phyloP scores from a whole-genome alignment of 2,329 filamentous ascomycete species.

The Nothopassalora personata region DNA sequence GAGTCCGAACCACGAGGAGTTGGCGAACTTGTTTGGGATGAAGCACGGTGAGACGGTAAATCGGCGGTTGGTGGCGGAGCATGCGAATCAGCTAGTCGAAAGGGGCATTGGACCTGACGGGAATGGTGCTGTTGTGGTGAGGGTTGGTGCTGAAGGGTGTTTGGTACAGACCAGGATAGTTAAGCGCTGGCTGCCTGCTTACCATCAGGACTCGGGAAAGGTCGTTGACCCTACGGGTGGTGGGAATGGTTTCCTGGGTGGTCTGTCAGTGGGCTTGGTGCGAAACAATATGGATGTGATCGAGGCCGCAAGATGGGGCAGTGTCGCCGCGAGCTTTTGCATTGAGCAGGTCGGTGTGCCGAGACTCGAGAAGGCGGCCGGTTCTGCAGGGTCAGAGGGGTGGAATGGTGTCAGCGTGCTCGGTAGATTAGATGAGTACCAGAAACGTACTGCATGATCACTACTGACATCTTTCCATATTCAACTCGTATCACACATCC shows the following conservation, averaged over 20 bases:
- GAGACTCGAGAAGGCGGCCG: slow-evolving; percentile 35
- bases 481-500: no score
- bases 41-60: slow-evolving; percentile 31
- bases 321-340: slow-evolving; percentile 80
- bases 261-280: slow-evolving; percentile 52
- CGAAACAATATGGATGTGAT: slow-evolving; percentile 53
- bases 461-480: no score
- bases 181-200: slow-evolving; percentile 69
- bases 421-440: slow-evolving; percentile 39
- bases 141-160: slow-evolving; percentile 68
- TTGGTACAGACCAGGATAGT: slow-evolving; percentile 38
- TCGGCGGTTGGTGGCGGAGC: slow-evolving; percentile 37
- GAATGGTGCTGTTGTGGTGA: slow-evolving; percentile 57
- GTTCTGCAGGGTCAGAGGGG: slow-evolving; percentile 32
- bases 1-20: slow-evolving; percentile 80
- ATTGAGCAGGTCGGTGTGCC: slow-evolving; percentile 94
- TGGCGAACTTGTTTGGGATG: slow-evolving; percentile 74
- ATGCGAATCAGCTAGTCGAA: slow-evolving; percentile 30
- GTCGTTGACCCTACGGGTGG: slow-evolving; percentile 93
- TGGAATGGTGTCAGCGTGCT: slow-evolving; percentile 46
- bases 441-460: slow-evolving; percentile 1
- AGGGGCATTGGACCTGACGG: slow-evolving; percentile 29
- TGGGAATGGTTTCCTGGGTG: slow-evolving; percentile 80
- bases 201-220: slow-evolving; percentile 50
- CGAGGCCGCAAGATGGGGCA: slow-evolving; percentile 72